These are phyloP conservation scores for Geosmithia putterillii DNA, from an alignment of 2,329 filamentous ascomycete species.

Conservation along the genomic window DNA sequence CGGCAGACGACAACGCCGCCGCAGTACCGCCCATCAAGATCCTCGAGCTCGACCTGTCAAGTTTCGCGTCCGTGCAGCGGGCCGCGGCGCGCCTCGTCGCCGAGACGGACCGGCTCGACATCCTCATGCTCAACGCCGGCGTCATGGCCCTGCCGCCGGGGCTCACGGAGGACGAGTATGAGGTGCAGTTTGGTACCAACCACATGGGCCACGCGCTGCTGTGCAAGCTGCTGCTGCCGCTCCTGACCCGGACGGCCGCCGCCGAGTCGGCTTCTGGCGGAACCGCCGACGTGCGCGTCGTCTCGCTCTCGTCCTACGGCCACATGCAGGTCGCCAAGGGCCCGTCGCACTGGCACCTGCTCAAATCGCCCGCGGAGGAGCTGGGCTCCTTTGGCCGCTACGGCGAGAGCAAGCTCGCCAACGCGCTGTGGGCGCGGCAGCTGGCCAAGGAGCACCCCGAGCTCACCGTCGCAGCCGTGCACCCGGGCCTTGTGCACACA, in stretches of 20 bases:
- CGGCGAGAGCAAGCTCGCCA: constrained; percentile 36
- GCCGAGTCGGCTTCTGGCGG: too few species aligned
- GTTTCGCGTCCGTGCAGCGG: constrained; percentile 24
- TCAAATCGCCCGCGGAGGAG: not conserved
- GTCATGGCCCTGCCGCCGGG: constrained; percentile 21
- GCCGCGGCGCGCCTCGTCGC: constrained; percentile 22
- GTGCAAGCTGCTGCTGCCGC: constrained; percentile 19
- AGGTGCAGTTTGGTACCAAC: constrained; percentile 31
- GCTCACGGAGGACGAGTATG: constrained; percentile 28
- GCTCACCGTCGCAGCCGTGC: constrained; percentile 30
- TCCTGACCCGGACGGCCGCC: constrained; percentile 4
- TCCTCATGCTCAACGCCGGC: constrained; percentile 31
- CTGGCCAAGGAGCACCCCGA: constrained; percentile 28
- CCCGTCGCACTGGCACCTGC: not conserved
- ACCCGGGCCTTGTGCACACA: constrained; percentile 30
- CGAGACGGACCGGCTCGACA: constrained; percentile 20
- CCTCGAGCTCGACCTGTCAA: constrained; percentile 31
- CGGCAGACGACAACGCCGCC: constrained; percentile 21
- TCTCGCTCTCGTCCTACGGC: constrained; percentile 2
- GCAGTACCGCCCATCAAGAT: not conserved
- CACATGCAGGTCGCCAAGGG: not conserved
- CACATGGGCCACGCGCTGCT: constrained; percentile 33
- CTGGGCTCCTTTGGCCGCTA: constrained; percentile 23
- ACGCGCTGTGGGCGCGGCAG: constrained; percentile 31
- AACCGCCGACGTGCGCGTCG: constrained; percentile 9